Percentiles rank a stretch among this genome's conserved stretches.
phyloP scores from a whole-genome alignment of 495 filamentous ascomycete genomes.

The Daldinia vernicosa region DNA sequence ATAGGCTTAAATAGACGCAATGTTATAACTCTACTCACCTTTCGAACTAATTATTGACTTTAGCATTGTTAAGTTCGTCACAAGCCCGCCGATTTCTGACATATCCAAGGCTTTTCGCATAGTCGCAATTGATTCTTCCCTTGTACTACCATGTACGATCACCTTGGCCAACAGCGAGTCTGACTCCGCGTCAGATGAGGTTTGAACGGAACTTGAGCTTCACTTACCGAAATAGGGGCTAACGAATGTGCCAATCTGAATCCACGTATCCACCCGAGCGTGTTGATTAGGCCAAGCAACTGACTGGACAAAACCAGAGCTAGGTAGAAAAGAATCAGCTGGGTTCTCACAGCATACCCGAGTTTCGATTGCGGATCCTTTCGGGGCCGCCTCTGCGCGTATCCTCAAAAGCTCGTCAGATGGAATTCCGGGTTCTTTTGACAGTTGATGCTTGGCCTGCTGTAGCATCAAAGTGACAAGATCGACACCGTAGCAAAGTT shows the following conservation, averaged over 20 bases:
- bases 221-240: constrained; percentile 62
- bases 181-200: constrained; percentile 18
- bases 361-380: constrained; percentile 61
- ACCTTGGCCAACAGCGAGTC: constrained; percentile 72
- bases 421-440: constrained; percentile 26
- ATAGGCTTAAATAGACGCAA: neutral
- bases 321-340: constrained; percentile 63
- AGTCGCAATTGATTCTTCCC: constrained; percentile 55
- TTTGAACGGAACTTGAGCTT: neutral
- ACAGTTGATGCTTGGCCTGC: constrained; percentile 39
- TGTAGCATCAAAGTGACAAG: constrained; percentile 60
- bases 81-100: constrained; percentile 62
- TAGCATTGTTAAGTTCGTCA: constrained; percentile 67
- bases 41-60: constrained; percentile 54
- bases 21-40: neutral
- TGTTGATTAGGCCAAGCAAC: constrained; percentile 59
- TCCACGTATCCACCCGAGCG: constrained; percentile 69
- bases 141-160: constrained; percentile 59
- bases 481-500: constrained; percentile 67
- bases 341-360: constrained; percentile 72
- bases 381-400: constrained; percentile 1
- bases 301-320: constrained; percentile 64
- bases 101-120: constrained; percentile 54
- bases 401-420: constrained; percentile 21
- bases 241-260: constrained; percentile 63